Evolutionary conservation across 108 stramenopile species (phyloP).

Genomic region (Nitzschia sp.): DNA sequence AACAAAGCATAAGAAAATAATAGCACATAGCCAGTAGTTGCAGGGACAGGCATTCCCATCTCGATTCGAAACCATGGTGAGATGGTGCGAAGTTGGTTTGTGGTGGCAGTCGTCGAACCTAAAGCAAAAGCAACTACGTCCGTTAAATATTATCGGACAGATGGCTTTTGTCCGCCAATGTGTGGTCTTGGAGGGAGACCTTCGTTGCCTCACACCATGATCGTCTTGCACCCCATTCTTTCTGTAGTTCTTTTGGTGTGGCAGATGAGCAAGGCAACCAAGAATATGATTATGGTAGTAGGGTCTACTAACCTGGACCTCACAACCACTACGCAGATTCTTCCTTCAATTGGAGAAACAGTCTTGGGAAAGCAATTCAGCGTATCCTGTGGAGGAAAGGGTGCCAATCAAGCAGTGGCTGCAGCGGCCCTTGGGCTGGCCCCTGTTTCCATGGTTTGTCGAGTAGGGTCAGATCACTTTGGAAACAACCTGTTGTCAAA

Average conservation of each 20-base stretch:
- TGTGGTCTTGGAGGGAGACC: too few relatives aligned
- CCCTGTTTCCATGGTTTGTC: conserved; percentile 74
- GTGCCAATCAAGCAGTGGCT: conserved; percentile 90
- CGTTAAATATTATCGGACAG: too few relatives aligned
- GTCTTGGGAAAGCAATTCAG: conserved; percentile 75
- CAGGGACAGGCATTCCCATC: too few relatives aligned
- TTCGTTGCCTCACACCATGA: too few relatives aligned
- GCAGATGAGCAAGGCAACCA: conserved; percentile 17
- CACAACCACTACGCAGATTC: conserved; percentile 46
- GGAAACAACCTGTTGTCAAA: conserved; percentile 51
- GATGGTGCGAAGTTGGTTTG: too few relatives aligned
- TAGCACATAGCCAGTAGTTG: too few relatives aligned
- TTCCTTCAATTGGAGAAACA: conserved; percentile 80
- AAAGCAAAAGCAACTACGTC: too few relatives aligned
- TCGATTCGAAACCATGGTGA: too few relatives aligned
- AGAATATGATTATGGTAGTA: conserved; percentile 58
- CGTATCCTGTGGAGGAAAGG: conserved; percentile 84
- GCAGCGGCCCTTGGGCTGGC: conserved; percentile 63
- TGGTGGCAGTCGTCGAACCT: too few relatives aligned
- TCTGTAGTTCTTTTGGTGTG: background rate
- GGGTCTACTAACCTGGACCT: conserved; percentile 84
- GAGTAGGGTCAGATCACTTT: conserved; percentile 75
- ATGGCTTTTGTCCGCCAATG: too few relatives aligned
- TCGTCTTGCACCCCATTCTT: too few relatives aligned
- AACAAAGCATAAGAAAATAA: too few relatives aligned